Evolutionary conservation across 768 basidiomycete genomes (phyloP).

Genomic region (Leccinum obscurum): DNA sequence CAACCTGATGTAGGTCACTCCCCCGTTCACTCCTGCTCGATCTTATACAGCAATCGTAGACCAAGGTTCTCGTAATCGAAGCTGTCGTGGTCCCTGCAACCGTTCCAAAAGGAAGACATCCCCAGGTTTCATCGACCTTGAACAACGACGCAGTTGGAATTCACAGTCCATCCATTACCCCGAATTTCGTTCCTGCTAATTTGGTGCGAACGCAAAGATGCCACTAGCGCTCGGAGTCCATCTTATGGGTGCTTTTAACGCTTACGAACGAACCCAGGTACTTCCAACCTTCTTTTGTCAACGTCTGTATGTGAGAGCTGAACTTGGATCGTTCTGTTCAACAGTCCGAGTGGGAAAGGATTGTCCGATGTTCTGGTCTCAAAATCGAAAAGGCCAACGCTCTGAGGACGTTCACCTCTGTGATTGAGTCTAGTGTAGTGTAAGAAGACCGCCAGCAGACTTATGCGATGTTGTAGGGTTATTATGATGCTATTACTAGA

Average conservation of each 20-base stretch:
- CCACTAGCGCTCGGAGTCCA: background rate
- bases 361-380: background rate
- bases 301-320: background rate
- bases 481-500: too few species aligned
- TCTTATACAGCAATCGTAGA: background rate
- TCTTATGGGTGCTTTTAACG: background rate
- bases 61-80: slow-evolving; percentile 4
- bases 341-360: slow-evolving; percentile 4
- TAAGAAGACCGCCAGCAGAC: background rate
- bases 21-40: background rate
- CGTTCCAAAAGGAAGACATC: background rate
- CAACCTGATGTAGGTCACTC: background rate
- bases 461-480: too few species aligned
- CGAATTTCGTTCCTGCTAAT: slow-evolving; percentile 1
- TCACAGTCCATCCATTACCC: background rate
- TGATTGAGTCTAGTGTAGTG: slow-evolving; percentile 1
- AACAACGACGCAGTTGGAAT: background rate
- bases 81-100: slow-evolving; percentile 1
- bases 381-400: background rate
- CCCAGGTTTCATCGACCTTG: background rate
- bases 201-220: slow-evolving; percentile 4
- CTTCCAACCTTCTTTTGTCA: background rate
- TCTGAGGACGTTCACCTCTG: slow-evolving; percentile 3
- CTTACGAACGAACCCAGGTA: background rate
- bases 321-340: background rate